A percentile compares a stretch with the other conserved stretches of the same genome.
Evolutionary conservation across 2,329 filamentous ascomycete species (phyloP).

Genomic region (Fonsecaea nubica): DNA sequence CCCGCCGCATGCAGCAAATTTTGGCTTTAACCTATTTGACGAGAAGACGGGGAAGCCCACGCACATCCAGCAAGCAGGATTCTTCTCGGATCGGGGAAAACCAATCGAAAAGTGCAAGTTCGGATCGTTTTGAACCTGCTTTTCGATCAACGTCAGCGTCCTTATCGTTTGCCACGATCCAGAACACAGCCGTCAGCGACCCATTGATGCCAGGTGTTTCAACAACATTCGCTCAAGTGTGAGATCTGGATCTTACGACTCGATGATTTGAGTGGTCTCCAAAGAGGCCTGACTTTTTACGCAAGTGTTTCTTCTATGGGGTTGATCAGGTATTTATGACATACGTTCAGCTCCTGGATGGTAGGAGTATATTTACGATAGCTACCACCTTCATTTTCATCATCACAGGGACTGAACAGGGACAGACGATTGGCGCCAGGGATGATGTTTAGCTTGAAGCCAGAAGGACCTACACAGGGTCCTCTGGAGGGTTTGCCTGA

Average conservation of each 20-base stretch:
- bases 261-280: not conserved
- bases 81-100: slow-evolving; percentile 68
- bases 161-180: not conserved
- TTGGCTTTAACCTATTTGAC: slow-evolving; percentile 83
- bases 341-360: not conserved
- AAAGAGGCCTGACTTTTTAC: not conserved
- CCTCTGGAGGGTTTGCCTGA: not conserved
- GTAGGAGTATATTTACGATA: not conserved
- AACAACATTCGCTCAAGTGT: not conserved
- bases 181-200: not conserved
- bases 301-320: not conserved
- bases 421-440: not conserved
- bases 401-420: too few relatives aligned
- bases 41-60: slow-evolving; percentile 74
- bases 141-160: not conserved
- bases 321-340: slow-evolving; percentile 18
- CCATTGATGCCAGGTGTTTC: not conserved
- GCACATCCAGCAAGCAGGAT: slow-evolving; percentile 73
- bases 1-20: slow-evolving; percentile 83
- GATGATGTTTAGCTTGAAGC: slow-evolving; percentile 1
- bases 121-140: slow-evolving; percentile 26
- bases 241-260: not conserved
- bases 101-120: slow-evolving; percentile 40
- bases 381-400: not conserved
- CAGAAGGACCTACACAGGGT: not conserved